Percentiles rank a stretch among this genome's conserved stretches.
These are phyloP conservation scores for Amanita polypyramis DNA, from an alignment of 768 basidiomycete genomes.

Conservation along the genomic window DNA sequence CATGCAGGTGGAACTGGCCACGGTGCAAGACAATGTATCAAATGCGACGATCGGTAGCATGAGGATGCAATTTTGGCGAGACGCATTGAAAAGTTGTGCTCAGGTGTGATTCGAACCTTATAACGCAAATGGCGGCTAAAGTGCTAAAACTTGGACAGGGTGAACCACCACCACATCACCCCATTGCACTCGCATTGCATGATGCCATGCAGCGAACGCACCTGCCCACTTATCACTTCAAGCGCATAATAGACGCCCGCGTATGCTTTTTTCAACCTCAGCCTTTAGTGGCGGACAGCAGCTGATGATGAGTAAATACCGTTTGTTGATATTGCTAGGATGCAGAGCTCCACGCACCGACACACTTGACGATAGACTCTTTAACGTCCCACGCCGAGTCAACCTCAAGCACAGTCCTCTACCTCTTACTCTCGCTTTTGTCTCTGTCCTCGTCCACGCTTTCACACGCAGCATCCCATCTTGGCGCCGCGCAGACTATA, in stretches of 20 bases:
- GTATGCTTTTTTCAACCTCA: conserved; percentile 30
- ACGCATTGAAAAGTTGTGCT: conserved; percentile 58
- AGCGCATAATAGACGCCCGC: conserved; percentile 76
- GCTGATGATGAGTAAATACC: background rate
- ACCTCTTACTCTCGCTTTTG: conserved; percentile 63
- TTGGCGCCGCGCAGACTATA: conserved; percentile 67
- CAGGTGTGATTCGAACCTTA: conserved; percentile 34
- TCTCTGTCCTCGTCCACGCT: conserved; percentile 41
- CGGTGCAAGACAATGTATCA: conserved; percentile 66
- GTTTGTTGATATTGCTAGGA: conserved; percentile 44
- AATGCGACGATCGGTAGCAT: conserved; percentile 69
- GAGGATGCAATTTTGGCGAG: conserved; percentile 83
- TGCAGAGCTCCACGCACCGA: conserved; percentile 51
- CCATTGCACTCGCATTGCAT: conserved; percentile 65
- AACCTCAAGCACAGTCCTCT: conserved; percentile 69
- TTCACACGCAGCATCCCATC: conserved; percentile 74
- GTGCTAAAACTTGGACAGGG: conserved; percentile 30
- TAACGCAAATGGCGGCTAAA: background rate
- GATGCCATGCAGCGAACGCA: conserved; percentile 38
- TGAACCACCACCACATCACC: conserved; percentile 72
- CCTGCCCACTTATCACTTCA: conserved; percentile 66
- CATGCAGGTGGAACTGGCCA: conserved; percentile 64
- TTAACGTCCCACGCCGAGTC: conserved; percentile 69
- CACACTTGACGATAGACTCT: conserved; percentile 58
- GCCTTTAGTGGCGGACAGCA: background rate